Base-by-base conservation (phyloP, 768 basidiomycete species). In the Naematelia encephala region DNA sequence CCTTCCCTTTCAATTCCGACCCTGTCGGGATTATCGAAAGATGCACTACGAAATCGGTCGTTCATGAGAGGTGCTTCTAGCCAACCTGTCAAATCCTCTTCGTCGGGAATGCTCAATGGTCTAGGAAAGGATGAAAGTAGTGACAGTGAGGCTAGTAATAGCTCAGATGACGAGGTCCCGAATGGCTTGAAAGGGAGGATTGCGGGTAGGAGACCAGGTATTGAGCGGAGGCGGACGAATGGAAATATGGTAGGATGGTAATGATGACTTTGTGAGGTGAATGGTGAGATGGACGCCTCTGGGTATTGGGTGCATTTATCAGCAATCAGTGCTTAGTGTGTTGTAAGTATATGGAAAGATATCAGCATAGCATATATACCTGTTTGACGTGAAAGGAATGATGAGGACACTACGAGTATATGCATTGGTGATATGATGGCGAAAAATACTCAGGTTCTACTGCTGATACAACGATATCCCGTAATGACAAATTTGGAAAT, bases 11-110 rank as follows among this genome's bases (percentile, higher is more conserved):
- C 51, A 3, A 52, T 52, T 42, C 51, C 51, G 4, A 27, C 51
- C 5, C 22, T 52, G 51, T 52, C 51, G 27, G 25, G 25, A 16
- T 34, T 52, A 23, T 52, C 51, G 27, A 52, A 52, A 19, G 51
- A 52, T 16, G 25, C 11, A 2, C 27, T 52, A 23, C 51, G 51
- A 13, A 30, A 16, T 5, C 51, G 51, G 3, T 14, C 13, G 25
- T 30, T 29, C 8, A 27, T 19, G 51, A 27, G 14, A 16, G 34
- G 25, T 5, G 19, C 29, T 11, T 21, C 19, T 12, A 52, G 51
- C 34, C 51, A 52, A 23, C 51, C 51, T 12, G 34, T 16, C 34
- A 39, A 39, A 39, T 39, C 34, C 34, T 39, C n/a, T n/a, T n/a
- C 34, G 34, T 39, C 34, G 34, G 34, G 34, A 16, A 30, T 52